A percentile compares a stretch with the other conserved stretches of the same genome.
Evolutionary conservation across 1,139 yeast species (phyloP).

Genomic region (Suhomyces kunorum): DNA sequence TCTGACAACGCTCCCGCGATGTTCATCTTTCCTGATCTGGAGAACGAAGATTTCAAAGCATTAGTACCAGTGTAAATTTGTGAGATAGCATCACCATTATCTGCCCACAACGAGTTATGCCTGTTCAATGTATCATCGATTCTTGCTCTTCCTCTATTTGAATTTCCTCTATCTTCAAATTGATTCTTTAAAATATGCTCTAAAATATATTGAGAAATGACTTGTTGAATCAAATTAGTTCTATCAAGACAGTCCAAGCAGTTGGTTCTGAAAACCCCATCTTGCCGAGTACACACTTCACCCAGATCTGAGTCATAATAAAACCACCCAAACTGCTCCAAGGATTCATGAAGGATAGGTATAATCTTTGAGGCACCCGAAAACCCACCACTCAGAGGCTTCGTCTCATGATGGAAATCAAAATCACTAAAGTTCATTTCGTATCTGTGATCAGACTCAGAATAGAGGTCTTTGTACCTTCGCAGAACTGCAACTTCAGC

Average conservation of each 20-base stretch:
- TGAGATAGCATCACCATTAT: conserved; percentile 95
- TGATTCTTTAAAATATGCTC: conserved; percentile 64
- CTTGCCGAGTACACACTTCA: conserved; percentile 64
- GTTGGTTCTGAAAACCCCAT: conserved; percentile 88
- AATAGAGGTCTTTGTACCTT: conserved; percentile 62
- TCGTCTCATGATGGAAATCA: conserved; percentile 92
- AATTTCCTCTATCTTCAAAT: conserved; percentile 20
- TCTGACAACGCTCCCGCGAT: conserved; percentile 95
- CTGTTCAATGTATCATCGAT: conserved; percentile 55
- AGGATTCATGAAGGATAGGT: conserved; percentile 61
- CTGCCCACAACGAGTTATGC: conserved; percentile 93
- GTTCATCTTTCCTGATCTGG: conserved; percentile 94
- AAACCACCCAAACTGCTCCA: conserved; percentile 74
- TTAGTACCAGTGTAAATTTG: conserved; percentile 97
- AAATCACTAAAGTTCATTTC: conserved; percentile 72
- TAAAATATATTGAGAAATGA: conserved; percentile 60
- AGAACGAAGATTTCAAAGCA: conserved; percentile 90
- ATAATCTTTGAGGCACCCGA: conserved; percentile 76
- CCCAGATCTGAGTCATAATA: conserved; percentile 50
- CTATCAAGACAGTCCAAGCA: conserved; percentile 95
- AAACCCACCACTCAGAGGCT: conserved; percentile 72
- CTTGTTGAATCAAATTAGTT: conserved; percentile 90
- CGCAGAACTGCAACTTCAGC: conserved; percentile 73
- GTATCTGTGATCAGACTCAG: conserved; percentile 41
- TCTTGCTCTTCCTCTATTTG: conserved; percentile 24